Evolutionary conservation across 805 yeast genomes (phyloP).

Genomic region (Saturnispora halmiae): DNA sequence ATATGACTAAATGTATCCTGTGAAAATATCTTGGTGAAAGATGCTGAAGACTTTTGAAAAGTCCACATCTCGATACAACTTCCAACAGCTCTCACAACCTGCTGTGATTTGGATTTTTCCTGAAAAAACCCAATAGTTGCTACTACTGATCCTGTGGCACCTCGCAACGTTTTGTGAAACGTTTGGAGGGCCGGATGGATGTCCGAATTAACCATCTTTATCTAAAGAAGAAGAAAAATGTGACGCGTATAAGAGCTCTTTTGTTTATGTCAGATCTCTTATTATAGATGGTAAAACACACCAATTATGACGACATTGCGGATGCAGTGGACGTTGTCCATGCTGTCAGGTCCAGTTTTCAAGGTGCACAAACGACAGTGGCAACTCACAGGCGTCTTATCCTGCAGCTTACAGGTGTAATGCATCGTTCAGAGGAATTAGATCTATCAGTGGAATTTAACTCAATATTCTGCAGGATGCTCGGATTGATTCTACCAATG

Average conservation of each 20-base stretch:
- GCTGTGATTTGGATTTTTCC: slow-evolving; percentile 47
- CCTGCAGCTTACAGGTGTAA: slow-evolving; percentile 51
- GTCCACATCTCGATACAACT: slow-evolving; percentile 45
- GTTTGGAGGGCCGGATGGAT: slow-evolving; percentile 36
- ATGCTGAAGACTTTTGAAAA: slow-evolving; percentile 49
- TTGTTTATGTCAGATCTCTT: slow-evolving; percentile 5
- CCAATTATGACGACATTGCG: not conserved
- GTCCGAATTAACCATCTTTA: slow-evolving; percentile 11
- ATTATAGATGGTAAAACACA: slow-evolving; percentile 1
- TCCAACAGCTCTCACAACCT: slow-evolving; percentile 50
- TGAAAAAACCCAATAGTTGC: slow-evolving; percentile 65
- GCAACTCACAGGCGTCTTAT: slow-evolving; percentile 74
- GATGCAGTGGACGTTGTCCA: slow-evolving; percentile 27
- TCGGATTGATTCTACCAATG: slow-evolving; percentile 57
- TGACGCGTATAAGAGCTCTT: slow-evolving; percentile 6
- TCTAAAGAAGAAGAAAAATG: not conserved
- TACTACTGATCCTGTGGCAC: slow-evolving; percentile 43
- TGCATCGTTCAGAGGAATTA: slow-evolving; percentile 43
- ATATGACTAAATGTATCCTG: slow-evolving; percentile 53
- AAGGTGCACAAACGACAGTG: slow-evolving; percentile 64
- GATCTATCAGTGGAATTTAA: slow-evolving; percentile 52
- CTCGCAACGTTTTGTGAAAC: slow-evolving; percentile 64
- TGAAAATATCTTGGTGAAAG: slow-evolving; percentile 33
- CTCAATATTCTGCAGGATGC: slow-evolving; percentile 46
- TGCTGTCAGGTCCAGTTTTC: slow-evolving; percentile 61